phyloP scores from a whole-genome alignment of 2,329 filamentous ascomycete species.

The Cladobotryum mycophilum region DNA sequence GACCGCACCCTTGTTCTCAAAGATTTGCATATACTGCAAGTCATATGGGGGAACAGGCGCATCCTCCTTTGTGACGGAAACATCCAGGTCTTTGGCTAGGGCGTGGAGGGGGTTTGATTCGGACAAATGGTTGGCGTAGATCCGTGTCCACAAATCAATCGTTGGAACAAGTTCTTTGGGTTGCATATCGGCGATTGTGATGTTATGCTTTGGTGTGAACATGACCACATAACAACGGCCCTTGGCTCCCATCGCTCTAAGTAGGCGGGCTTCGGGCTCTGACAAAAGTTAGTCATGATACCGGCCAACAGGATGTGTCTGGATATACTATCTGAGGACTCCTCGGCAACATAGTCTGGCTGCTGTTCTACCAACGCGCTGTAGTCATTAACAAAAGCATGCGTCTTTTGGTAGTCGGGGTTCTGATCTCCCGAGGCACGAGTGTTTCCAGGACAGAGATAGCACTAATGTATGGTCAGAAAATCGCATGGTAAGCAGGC shows the following conservation, averaged over 20 bases:
- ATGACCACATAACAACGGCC: constrained; percentile 97
- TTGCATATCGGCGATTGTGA: constrained; percentile 86
- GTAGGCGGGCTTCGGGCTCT: constrained; percentile 69
- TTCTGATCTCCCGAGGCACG: constrained; percentile 83
- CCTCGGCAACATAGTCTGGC: constrained; percentile 58
- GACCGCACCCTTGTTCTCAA: constrained; percentile 95
- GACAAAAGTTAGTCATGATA: neutral
- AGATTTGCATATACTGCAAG: constrained; percentile 97
- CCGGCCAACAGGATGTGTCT: neutral
- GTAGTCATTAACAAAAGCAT: constrained; percentile 96
- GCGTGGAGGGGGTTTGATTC: constrained; percentile 57
- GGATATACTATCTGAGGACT: constrained; percentile 30
- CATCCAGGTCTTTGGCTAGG: constrained; percentile 32
- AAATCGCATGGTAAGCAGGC: neutral
- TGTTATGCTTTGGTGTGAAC: constrained; percentile 83
- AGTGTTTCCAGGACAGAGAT: constrained; percentile 86
- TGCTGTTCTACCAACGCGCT: constrained; percentile 94
- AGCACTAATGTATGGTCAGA: constrained; percentile 54
- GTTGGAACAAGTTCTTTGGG: constrained; percentile 72
- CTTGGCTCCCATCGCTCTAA: constrained; percentile 79
- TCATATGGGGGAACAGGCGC: constrained; percentile 57
- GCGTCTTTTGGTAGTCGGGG: constrained; percentile 78
- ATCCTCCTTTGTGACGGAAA: constrained; percentile 32
- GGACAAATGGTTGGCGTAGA: constrained; percentile 78
- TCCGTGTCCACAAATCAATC: constrained; percentile 82